A percentile compares a stretch with the other conserved stretches of the same genome.
phyloP scores from a whole-genome alignment of 768 basidiomycete genomes.

The Xerocomellus dryophilus region DNA sequence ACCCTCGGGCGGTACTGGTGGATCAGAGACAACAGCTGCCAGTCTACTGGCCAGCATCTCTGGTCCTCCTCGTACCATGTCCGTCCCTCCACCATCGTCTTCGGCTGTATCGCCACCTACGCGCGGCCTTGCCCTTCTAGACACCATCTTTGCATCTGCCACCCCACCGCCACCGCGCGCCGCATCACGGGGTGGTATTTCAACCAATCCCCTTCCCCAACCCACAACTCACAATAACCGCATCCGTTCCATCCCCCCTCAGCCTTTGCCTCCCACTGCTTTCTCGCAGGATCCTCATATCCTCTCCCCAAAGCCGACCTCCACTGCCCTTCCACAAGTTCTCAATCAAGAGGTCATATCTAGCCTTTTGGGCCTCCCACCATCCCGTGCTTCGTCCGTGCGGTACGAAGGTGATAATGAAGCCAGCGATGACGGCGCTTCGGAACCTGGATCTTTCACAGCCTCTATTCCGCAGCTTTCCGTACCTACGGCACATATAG shows the following conservation, averaged over 20 bases:
- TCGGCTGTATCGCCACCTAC: conserved; percentile 27
- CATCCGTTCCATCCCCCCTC: conserved; percentile 7
- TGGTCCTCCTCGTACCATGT: conserved; percentile 35
- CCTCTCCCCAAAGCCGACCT: conserved; percentile 56
- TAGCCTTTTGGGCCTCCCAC: conserved; percentile 54
- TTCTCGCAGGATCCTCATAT: conserved; percentile 38
- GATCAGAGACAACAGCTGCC: conserved; percentile 36
- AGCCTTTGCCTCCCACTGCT: conserved; percentile 16
- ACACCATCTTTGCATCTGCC: conserved; percentile 75
- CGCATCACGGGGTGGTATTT: conserved; percentile 15
- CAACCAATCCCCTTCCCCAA: conserved; percentile 15
- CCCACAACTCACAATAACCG: conserved; percentile 5
- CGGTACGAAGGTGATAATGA: conserved; percentile 62
- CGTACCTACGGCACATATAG: conserved; percentile 15
- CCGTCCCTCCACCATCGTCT: conserved; percentile 29
- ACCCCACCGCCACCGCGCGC: conserved; percentile 26
- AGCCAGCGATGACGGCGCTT: conserved; percentile 32
- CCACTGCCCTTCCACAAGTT: conserved; percentile 55
- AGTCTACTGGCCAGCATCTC: conserved; percentile 50
- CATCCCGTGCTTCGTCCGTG: conserved; percentile 38
- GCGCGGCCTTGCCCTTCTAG: conserved; percentile 59
- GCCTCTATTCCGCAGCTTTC: conserved; percentile 39
- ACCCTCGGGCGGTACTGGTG: conserved; percentile 21
- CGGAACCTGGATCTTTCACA: conserved; percentile 39
- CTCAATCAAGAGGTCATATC: conserved; percentile 70